These are phyloP conservation scores for Ilex paraguariensis DNA, from an alignment of 305 asterid species.

Conservation along the genomic window DNA sequence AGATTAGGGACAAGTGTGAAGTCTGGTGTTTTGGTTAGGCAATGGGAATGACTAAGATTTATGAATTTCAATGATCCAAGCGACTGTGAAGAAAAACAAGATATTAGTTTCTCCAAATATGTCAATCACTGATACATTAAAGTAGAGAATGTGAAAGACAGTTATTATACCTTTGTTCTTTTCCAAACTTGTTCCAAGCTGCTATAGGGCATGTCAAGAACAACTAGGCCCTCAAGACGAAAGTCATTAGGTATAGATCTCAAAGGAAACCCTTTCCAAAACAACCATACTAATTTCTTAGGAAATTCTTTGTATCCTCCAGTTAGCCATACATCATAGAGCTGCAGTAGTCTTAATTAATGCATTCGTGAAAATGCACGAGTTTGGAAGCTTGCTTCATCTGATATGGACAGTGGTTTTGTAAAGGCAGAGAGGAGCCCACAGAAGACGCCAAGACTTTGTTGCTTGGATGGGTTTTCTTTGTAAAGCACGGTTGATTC, in stretches of 20 bases:
- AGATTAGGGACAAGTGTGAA: background rate
- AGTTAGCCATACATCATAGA: background rate
- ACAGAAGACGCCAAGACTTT: background rate
- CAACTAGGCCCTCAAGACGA: background rate
- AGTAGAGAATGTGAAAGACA: too few species aligned
- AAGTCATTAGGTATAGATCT: slow-evolving; percentile 2
- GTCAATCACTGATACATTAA: too few species aligned
- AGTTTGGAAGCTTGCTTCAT: background rate
- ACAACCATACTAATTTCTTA: slow-evolving; percentile 1
- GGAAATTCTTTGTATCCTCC: background rate
- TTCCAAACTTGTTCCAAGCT: slow-evolving; percentile 1
- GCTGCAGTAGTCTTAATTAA: background rate
- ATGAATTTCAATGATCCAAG: slow-evolving; percentile 1
- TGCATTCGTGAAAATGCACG: background rate
- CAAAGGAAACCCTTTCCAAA: background rate
- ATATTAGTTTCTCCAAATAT: background rate
- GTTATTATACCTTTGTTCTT: background rate
- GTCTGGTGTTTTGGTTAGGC: background rate
- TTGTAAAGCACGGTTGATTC: background rate
- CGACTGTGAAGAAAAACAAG: background rate
- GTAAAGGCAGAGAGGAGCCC: background rate
- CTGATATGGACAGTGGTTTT: background rate
- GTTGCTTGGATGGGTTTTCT: background rate
- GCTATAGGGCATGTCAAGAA: slow-evolving; percentile 4
- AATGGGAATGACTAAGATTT: background rate